phyloP scores from a whole-genome alignment of 2,329 filamentous ascomycete species.

The Aureobasidium sp. region DNA sequence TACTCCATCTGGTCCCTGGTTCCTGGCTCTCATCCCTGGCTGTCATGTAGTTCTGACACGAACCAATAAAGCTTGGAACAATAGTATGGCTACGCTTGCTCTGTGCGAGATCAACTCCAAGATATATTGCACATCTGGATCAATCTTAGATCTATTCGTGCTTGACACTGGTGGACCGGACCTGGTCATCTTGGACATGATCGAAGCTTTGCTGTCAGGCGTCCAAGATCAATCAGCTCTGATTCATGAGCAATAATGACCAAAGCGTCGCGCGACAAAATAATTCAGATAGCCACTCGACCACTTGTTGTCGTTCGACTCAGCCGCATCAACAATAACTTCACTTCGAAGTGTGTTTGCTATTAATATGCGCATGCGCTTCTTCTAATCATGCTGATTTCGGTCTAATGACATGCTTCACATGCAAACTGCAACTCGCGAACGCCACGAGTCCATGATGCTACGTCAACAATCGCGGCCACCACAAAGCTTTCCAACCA shows the following conservation, averaged over 20 bases:
- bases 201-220: background rate
- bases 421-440: background rate
- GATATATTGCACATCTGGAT: conserved; percentile 9
- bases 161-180: background rate
- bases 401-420: background rate
- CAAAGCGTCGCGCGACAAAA: background rate
- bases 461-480: background rate
- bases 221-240: background rate
- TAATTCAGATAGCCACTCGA: background rate
- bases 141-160: background rate
- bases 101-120: background rate
- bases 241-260: background rate
- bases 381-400: background rate
- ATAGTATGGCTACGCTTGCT: background rate
- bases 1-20: background rate
- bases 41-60: background rate
- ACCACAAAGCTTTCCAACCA: background rate
- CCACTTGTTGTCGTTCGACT: background rate
- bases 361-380: background rate
- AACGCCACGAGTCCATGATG: background rate
- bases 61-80: background rate
- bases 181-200: background rate
- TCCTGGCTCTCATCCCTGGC: background rate
- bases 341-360: background rate
- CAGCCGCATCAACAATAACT: background rate